Base-by-base conservation (phyloP, 768 basidiomycete genomes). In the Serpula lacrymans region DNA sequence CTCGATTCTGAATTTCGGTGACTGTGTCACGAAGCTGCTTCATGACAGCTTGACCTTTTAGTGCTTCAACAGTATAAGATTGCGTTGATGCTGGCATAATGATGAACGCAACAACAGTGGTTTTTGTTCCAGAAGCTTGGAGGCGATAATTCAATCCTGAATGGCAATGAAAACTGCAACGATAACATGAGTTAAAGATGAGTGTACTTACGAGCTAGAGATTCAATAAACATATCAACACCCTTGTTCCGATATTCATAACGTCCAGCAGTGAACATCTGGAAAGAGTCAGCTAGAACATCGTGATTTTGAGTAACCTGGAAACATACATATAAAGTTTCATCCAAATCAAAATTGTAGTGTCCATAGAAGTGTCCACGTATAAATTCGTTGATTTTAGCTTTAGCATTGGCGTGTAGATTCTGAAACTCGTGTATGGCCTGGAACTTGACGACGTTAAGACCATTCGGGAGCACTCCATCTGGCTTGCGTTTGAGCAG, bases 361-460 rank as follows among this genome's bases (percentile, higher is more conserved):
- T 95, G 85, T 3, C 95, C 95, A 59, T 98, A 99, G 67, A 99
- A 99, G 60, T 99, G 96, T 11, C 96, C 96, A 29, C 92, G 77
- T 34, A 97, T 78, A 49, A 99, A 99, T 55, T 99, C 96, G 68
- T 97, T 87, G 59, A 99, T 98, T 70, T 99, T 99, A n/a, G 84
- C 82, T 64, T 98, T 99, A 39, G 87, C 75, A 2, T 82, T 84
- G 0, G 91, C 82, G 56, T 99, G 96, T 42, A 96, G 60, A 62
- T 98, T 97, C 60, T 93, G 92, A 70, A 97, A 97, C 62, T 99
- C 96, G 74, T 98, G 96, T 84, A 98, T 97, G 9, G 96, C 95
- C 52, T 92, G 88, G 68, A 98, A 99, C 65, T 99, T 99, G 75
- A 91, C 84, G 45, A 99, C 96, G 51, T 98, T 99, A 46, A 99